Percentiles rank a stretch among this genome's conserved stretches.
Conservation (phyloP, 2,329 filamentous ascomycete genomes). For the Fusarium anthophilum region DNA sequence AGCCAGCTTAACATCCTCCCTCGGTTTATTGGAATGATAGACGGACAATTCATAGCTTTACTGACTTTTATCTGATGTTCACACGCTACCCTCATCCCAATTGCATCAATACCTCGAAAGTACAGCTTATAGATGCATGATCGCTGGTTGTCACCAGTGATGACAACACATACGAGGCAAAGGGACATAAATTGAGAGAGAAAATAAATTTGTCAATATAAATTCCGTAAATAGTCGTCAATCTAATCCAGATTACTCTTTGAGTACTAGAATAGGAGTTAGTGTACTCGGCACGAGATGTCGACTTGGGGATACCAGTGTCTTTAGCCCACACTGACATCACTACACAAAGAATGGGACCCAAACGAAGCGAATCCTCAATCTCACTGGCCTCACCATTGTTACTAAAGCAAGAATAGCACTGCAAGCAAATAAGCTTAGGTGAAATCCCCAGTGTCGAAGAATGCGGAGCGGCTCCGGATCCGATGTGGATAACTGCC, state of each 20-base stretch:
- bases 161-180: neutral
- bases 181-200: too few species aligned
- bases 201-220: accelerated
- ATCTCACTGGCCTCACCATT: neutral
- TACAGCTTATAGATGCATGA: too few species aligned
- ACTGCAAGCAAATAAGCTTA: neutral
- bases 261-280: neutral
- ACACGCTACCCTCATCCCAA: neutral
- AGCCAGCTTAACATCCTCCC: neutral
- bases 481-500: neutral
- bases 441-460: neutral
- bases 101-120: neutral
- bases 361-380: neutral
- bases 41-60: accelerated
- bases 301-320: neutral
- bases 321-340: neutral
- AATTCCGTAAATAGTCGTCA: neutral
- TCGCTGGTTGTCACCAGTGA: too few species aligned
- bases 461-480: neutral
- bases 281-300: neutral
- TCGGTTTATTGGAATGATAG: neutral
- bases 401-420: neutral
- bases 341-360: neutral
- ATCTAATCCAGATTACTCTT: accelerated
- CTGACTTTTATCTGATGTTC: too few species aligned